phyloP scores from a whole-genome alignment of 768 basidiomycete genomes.

The Vararia minispora region DNA sequence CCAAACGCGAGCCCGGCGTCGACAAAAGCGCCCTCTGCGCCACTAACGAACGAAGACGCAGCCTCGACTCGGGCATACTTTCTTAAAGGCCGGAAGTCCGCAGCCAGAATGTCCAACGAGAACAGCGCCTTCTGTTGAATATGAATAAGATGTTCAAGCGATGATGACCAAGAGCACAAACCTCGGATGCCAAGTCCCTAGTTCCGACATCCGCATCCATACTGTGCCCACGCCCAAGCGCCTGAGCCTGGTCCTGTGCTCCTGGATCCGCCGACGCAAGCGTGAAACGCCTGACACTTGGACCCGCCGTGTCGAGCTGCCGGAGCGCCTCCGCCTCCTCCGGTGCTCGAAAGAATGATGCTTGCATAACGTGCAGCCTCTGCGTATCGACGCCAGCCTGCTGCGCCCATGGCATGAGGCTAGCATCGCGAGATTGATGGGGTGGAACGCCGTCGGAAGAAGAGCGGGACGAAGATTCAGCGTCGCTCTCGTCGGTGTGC shows the following conservation, averaged over 20 bases:
- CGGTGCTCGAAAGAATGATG: slow-evolving; percentile 69
- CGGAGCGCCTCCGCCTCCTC: slow-evolving; percentile 56
- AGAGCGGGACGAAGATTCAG: slow-evolving; percentile 24
- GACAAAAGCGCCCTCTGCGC: slow-evolving; percentile 50
- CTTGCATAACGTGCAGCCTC: slow-evolving; percentile 90
- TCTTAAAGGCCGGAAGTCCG: slow-evolving; percentile 59
- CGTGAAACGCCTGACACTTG: too few species aligned
- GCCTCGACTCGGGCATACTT: slow-evolving; percentile 72
- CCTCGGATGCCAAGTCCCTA: too few species aligned
- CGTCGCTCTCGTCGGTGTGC: slow-evolving; percentile 24
- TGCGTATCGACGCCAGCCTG: slow-evolving; percentile 73
- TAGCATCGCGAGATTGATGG: slow-evolving; percentile 27
- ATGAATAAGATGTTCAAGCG: too few species aligned
- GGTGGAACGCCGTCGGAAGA: slow-evolving; percentile 18
- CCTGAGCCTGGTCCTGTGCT: too few species aligned
- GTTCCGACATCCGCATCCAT: slow-evolving; percentile 72
- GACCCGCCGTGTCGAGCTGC: slow-evolving; percentile 16
- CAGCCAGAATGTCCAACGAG: slow-evolving; percentile 58
- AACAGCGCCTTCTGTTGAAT: slow-evolving; percentile 70
- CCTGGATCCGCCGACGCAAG: too few species aligned
- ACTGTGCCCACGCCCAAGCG: too few species aligned
- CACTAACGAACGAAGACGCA: slow-evolving; percentile 52
- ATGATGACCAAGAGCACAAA: too few species aligned
- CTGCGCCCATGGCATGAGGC: slow-evolving; percentile 60
- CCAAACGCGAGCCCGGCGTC: slow-evolving; percentile 85